Conservation (phyloP, 345 rosid genomes). For the Eucalyptus shirleyi region DNA sequence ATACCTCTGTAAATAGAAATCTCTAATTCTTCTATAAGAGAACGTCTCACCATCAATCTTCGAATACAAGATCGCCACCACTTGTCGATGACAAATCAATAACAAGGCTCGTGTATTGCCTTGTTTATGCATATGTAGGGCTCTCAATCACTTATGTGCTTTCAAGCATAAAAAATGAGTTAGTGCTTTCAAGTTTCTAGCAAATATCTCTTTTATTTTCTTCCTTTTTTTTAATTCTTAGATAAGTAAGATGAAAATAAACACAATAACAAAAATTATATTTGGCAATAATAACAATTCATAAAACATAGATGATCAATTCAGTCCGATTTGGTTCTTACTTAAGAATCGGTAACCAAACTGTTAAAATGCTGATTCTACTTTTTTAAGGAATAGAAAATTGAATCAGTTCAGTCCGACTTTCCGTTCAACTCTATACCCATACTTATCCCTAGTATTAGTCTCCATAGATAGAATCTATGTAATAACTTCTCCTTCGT, state of each 20-base stretch:
- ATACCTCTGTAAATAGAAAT: rapidly evolving
- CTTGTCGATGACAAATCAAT: too few species aligned
- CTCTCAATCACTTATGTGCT: too few species aligned
- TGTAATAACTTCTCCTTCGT: not conserved
- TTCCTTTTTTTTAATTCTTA: not conserved
- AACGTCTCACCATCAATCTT: rapidly evolving
- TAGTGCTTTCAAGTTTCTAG: too few species aligned
- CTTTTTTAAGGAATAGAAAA: too few species aligned
- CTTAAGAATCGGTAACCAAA: rapidly evolving
- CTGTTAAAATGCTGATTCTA: too few species aligned
- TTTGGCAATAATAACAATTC: not conserved
- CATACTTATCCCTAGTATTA: not conserved
- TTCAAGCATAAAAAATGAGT: too few species aligned
- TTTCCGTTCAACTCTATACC: not conserved
- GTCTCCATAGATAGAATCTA: not conserved
- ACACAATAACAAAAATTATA: not conserved
- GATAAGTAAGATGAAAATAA: not conserved
- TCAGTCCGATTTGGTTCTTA: too few species aligned
- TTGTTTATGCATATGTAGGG: too few species aligned
- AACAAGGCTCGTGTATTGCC: rapidly evolving
- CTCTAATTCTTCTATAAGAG: rapidly evolving
- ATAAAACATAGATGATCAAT: rapidly evolving
- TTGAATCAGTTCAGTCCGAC: too few species aligned
- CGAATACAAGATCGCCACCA: rapidly evolving
- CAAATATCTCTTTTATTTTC: too few species aligned